Evolutionary conservation across 345 rosid genomes (phyloP), one percentile per base, ranked within the genome.

Genomic region (Conringia planisiliqua): DNA sequence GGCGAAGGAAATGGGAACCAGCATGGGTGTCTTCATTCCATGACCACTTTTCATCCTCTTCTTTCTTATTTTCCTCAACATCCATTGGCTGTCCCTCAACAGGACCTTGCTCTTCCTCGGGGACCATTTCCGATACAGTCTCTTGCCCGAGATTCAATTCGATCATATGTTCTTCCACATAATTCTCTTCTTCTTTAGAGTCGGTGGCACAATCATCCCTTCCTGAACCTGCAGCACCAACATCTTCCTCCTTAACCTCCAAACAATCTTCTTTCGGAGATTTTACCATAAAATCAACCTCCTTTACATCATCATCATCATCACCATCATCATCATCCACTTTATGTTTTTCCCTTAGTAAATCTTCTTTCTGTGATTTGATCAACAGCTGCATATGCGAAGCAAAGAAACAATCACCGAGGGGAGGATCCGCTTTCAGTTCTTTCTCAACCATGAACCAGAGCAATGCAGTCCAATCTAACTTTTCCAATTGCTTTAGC

Each of bases 391-490:
- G 97, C 80, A 95, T 70, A 77, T 95, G 97, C 1, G 97, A 90
- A 0, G 97, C 97, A 54, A 92, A 95, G 64, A 90, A 90, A 68
- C 97, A 95, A 70, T 88, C 76, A 36, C 76, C 83, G 22, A 92
- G 70, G 0, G 64, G 51, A 3, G 92, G 80, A 7, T 63, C 77
- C 0, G 78, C 78, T 64, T 75, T 68, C 68, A 93, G 57, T 80
- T 95, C 97, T 78, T 88, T 87, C 85, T 95, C 96, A 38, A 92
- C 85, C 97, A 95, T 95, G 62, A 68, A 81, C 99, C 99, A 95
- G 27, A 95, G 47, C 86, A 90, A 62, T 8, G 81, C 79, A 10
- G 91, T 78, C 93, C 93, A 95, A 74, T 89, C 97, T 18, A 92
- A 57, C 78, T 84, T 90, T 39, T 95, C 97, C 63, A 91, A 79